Base-by-base conservation (phyloP, 2,329 filamentous ascomycete genomes). In the Rugonectria rugulosa region DNA sequence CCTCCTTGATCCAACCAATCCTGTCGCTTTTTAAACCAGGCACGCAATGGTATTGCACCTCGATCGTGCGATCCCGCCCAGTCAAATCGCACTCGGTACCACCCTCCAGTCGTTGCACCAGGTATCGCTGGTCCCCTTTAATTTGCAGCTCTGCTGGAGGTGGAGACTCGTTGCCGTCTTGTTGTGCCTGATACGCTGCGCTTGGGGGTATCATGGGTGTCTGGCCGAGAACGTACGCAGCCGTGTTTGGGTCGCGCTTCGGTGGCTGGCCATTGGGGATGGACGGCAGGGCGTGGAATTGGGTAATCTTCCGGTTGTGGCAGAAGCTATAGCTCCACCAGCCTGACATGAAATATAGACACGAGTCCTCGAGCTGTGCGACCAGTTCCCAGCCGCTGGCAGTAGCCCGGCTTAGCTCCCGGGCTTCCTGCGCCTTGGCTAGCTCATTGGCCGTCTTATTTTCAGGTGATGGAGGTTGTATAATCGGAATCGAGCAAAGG, bases 241-340 rank as follows among this genome's bases (percentile, higher is more conserved):
- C 84, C 4, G 89, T 90, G 9, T 82, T 82, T 0, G 88, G 87
- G 66, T 97, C 93, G 66, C 91, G 88, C 40, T 88, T 81, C 0
- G 93, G 93, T 20, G 91, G 88, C 10, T 89, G 84, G 3, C 88
- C 87, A 56, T 87, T 86, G 38, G 85, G 82, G 15, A 75, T 75
- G 2, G 86, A 86, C 1, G 91, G 84, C 56, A 94, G 77, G 38
- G 92, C 91, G 72, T 97, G 93, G 74, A 96, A 97, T 74, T 97
- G 93, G 68, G 91, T 89, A 59, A 97, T 88, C 60, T 94, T 87
- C 59, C 88, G 83, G 70, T 91, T 91, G 76, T 96, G 95, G 79
- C 93, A 97, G 73, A 97, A 97, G 65, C 88, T 90, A 75, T 97
- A 97, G 69, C 90, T 95, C 93, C 93, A 97, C 93, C 93, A 97